phyloP scores from a whole-genome alignment of 1,284 basidiomycete species.

The Microbotryomycetes sp. region DNA sequence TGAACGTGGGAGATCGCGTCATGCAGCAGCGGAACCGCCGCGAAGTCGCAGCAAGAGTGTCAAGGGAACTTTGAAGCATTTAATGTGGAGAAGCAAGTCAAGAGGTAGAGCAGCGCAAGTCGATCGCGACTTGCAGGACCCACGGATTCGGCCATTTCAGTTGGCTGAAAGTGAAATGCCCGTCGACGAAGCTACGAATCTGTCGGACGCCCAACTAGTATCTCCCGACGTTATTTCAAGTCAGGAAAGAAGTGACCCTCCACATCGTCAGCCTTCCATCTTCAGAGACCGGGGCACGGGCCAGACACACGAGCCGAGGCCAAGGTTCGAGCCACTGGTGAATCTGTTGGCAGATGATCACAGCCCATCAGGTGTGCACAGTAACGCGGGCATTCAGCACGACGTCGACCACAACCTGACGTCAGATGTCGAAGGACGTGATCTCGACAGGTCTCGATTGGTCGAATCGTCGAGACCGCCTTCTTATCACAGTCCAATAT shows the following conservation, averaged over 20 bases:
- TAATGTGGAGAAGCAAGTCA: background rate
- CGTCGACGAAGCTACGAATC: no score
- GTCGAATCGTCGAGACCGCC: background rate
- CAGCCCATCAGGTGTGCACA: background rate
- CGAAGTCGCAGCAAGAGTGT: background rate
- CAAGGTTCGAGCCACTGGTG: background rate
- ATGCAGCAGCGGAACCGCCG: background rate
- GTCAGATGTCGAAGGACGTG: background rate
- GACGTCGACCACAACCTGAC: background rate
- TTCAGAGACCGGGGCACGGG: no score
- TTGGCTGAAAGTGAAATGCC: no score
- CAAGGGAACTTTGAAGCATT: background rate
- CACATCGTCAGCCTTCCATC: no score
- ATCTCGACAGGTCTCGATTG: background rate
- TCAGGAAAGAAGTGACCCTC: no score
- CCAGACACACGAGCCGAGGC: no score
- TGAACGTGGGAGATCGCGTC: background rate
- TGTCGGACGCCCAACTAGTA: no score
- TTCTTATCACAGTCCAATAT: background rate
- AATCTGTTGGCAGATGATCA: background rate
- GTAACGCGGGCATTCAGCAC: background rate
- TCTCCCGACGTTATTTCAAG: no score
- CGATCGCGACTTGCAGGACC: no score
- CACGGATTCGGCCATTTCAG: no score
- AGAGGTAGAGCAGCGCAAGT: background rate